Base-by-base conservation (phyloP, 2,329 filamentous ascomycete genomes). In the Fusarium sp. region DNA sequence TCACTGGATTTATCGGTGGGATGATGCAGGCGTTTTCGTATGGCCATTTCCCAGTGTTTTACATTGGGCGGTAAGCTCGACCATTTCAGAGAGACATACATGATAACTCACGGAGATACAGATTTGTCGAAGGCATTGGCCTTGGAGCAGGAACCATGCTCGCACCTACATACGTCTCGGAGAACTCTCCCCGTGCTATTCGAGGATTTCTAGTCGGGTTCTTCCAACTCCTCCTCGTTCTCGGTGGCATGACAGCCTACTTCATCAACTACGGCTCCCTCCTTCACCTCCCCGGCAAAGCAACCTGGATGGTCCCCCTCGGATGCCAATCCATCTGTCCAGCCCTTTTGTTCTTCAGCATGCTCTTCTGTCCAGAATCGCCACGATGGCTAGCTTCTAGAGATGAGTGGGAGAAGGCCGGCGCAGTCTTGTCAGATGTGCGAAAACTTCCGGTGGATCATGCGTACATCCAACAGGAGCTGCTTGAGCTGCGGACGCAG, bases 101-200 rank as follows among this genome's bases (percentile, higher is more conserved):
- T 2, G 0, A 11, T 8, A n/a, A 11, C 35, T 40, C 3, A 55
- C 15, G 1, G 1, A 2, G 2, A 15, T 5, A 3, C 5, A 60
- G 60, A 7, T 70, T 88, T 45, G 76, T 88, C 25, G 84, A 83
- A 54, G 87, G 87, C 40, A 74, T 89, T 10, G 83, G 80, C 55
- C 79, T 84, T 11, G 82, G 81, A 17, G 81, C 80, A 48, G 83
- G 84, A 37, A 85, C 83, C 35, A 87, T 88, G 81, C 82, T 88
- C 55, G 85, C 85, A 5, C 87, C 87, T 4, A 81, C 87, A 1
- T 89, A 88, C 74, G 85, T 90, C 31, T 84, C 86, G 1, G 87
- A 89, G 70, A 89, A 87, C 66, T 79, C 85, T 4, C 87, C 87
- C 5, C 83, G 85, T 39, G 84, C 84, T 33, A 88, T 88, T 58